Base-by-base conservation (phyloP, 169 alveolate genomes). In the Plasmodium vivax region DNA sequence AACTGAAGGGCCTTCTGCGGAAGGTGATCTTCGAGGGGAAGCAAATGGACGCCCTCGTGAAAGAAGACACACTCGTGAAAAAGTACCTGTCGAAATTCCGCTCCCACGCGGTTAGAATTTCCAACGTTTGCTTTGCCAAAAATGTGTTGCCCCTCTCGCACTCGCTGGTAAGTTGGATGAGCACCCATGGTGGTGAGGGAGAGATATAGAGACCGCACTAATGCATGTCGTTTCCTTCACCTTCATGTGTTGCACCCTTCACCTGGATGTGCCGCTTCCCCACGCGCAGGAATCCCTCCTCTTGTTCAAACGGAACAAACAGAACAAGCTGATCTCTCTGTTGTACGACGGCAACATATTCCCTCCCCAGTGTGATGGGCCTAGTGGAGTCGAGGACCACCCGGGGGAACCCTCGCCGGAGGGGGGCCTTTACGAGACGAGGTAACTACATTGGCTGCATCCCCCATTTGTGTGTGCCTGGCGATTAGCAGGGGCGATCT, bases 111-210 rank as follows among this genome's bases (percentile, higher is more conserved):
- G 45, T 87, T 54, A 87, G 51, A 58, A 87, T 87, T 77, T 36
- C 90, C 38, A 87, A 87, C 81, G 94, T 87, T 23, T 87, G 94
- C 47, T 87, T 41, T 54, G 41, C 68, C 43, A 87, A 87, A n/a
- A 87, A 87, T 79, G 83, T 75, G n/a, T 32, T 87, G 3, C 94
- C 94, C 30, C 34, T 87, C 7, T 87, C 94, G 6, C 82, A 87
- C 14, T 77, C 94, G 5, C 47, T 87, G 62, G 94, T 87, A 58
- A 87, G 75, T 62, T 62, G 38, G 14, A 62, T 62, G 10, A 4
- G 12, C 14, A 0, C 10, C 6, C 27, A 23, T 23, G 27, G 2
- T 62, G 14, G 30, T 2, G 7, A 27, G 75, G 75, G 58, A n/a
- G 45, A 38, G 41, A 36, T 0, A 36, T 0, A 36, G 41, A 36